phyloP scores from a whole-genome alignment of 129 eudicot species.

The Pseudognaphalium luteoalbum region DNA sequence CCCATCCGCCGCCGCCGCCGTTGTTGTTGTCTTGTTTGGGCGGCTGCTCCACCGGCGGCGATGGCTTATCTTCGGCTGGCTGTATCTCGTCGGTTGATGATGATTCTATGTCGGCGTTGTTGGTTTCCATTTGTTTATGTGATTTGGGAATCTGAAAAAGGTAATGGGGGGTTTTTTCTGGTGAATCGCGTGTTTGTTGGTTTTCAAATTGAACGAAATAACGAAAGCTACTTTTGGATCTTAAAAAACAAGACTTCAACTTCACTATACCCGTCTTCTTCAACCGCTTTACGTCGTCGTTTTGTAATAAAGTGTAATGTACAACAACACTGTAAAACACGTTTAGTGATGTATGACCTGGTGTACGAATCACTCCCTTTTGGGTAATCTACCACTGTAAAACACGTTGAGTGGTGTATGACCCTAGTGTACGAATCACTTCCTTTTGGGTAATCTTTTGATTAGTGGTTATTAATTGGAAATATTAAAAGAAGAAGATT shows the following conservation, averaged over 20 bases:
- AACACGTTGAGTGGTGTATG: no score
- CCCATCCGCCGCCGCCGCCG: conserved; percentile 79
- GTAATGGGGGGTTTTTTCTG: neutral
- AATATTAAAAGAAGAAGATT: no score
- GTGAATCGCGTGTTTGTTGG: conserved; percentile 35
- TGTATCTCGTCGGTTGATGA: conserved; percentile 39
- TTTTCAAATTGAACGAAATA: conserved; percentile 9
- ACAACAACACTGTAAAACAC: no score
- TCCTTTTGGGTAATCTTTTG: no score
- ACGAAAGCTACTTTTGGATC: conserved; percentile 26
- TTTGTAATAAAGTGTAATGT: no score
- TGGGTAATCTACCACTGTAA: no score
- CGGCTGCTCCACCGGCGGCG: conserved; percentile 21
- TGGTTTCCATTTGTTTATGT: conserved; percentile 41
- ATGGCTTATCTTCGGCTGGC: conserved; percentile 28
- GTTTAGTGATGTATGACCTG: no score
- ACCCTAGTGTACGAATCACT: no score
- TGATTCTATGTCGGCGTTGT: conserved; percentile 26
- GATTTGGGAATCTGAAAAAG: conserved; percentile 28
- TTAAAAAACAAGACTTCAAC: conserved; percentile 22
- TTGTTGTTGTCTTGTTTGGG: conserved; percentile 34
- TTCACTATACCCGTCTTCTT: conserved; percentile 26
- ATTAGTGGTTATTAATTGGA: no score
- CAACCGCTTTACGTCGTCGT: conserved; percentile 27
- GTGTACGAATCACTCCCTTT: no score